Evolutionary conservation across 2,329 filamentous ascomycete genomes (phyloP), one percentile per base, ranked within the genome.

Genomic region (Alternaria sp.): DNA sequence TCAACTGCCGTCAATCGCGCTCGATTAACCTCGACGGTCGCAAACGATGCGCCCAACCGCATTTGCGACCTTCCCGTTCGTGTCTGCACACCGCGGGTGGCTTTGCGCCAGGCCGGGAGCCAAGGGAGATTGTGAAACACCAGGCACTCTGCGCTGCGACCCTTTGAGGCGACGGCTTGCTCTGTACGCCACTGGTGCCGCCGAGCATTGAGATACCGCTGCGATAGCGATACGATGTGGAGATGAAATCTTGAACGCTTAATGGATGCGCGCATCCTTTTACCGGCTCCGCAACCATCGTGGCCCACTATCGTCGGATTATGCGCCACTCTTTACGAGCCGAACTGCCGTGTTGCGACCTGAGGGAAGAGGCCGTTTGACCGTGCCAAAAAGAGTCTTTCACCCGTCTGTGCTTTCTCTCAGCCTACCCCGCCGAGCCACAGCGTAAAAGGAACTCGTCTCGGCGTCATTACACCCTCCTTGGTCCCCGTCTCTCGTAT

Each of bases 101-200:
- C 59, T 59, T 61, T 52, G 48, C 60, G 60, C 56, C 48, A 52
- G 44, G 28, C 49, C 53, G 57, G 40, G 49, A 57, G 57, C 60
- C 60, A 63, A 60, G 60, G 38, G 38, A 36, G 6, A 38, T 43
- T 30, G 45, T 62, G 56, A 62, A 62, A 63, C 57, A 50, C 57
- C 44, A 56, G 51, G 30, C 57, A 59, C 25, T 32, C 56, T 60
- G 60, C 57, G 49, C 52, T 54, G 54, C 14, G 16, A 27, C 53
- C 43, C 56, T 41, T 45, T 45, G 16, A 34, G n/a, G 41, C 58
- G 54, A 38, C 41, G 40, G 38, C 30, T 48, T 41, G 27, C 38
- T 53, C 44, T 38, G 27, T 61, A 3, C 30, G 49, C 59, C 54
- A 51, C 48, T 48, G 8, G 53, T 34, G 45, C 20, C 38, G 36